phyloP scores from a whole-genome alignment of 1,139 yeast genomes.

The Candida sp. region DNA sequence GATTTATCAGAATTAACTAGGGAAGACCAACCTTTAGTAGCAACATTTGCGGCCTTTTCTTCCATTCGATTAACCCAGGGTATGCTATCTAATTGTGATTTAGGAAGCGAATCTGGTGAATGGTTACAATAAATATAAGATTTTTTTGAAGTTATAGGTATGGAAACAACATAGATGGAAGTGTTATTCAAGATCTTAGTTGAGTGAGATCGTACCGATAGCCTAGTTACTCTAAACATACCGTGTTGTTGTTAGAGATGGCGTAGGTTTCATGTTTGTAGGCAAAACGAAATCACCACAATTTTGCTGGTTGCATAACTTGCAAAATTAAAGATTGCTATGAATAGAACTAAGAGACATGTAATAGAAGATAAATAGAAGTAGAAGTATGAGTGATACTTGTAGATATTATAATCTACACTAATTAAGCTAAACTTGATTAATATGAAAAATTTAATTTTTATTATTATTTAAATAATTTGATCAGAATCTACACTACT shows the following conservation, averaged over 20 bases:
- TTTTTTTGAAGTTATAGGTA: constrained; percentile 58
- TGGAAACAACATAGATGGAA: constrained; percentile 49
- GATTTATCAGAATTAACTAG: constrained; percentile 32
- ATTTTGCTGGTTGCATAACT: not conserved
- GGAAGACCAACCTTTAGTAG: constrained; percentile 45
- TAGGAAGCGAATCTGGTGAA: constrained; percentile 27
- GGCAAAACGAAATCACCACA: not conserved
- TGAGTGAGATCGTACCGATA: constrained; percentile 5
- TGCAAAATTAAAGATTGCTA: not conserved
- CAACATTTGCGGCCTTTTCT: constrained; percentile 31
- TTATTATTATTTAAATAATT: too few species aligned
- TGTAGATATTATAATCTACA: too few species aligned
- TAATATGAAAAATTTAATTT: too few species aligned
- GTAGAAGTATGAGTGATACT: too few species aligned
- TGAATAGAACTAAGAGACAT: too few species aligned
- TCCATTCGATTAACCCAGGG: constrained; percentile 38
- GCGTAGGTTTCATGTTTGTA: not conserved
- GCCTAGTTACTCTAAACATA: not conserved
- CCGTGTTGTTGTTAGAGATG: not conserved
- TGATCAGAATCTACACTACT: too few species aligned
- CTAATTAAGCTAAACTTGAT: too few species aligned
- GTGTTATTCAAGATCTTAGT: constrained; percentile 8
- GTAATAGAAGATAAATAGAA: too few species aligned
- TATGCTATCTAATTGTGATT: constrained; percentile 22
- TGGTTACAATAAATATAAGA: constrained; percentile 63